Evolutionary conservation across 305 asterid species (phyloP).

Genomic region (Fraxinus greggii): DNA sequence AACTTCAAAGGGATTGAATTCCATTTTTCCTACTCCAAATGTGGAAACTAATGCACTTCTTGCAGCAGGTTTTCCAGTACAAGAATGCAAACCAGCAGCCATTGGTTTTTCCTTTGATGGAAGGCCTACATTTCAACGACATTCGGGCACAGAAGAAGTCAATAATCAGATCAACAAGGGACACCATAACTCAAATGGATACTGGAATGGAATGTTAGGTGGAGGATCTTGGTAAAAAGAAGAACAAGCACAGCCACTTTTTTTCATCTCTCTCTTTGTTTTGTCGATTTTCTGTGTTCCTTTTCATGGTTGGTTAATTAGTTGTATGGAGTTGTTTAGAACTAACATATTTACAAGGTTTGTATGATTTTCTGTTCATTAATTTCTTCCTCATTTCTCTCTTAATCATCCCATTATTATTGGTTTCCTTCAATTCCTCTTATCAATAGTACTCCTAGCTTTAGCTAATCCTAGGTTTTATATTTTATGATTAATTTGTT

Average conservation of each 20-base stretch:
- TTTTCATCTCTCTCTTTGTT: background rate
- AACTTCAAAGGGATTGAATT: slow-evolving; percentile 39
- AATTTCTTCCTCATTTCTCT: background rate
- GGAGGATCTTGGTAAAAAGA: slow-evolving; percentile 52
- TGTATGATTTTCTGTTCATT: background rate
- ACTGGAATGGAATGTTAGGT: slow-evolving; percentile 43
- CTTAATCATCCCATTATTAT: background rate
- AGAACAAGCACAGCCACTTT: background rate
- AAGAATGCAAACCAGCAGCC: slow-evolving; percentile 52
- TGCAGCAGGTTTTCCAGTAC: slow-evolving; percentile 47
- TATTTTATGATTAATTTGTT: background rate
- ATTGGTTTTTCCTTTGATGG: slow-evolving; percentile 38
- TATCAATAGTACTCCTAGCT: background rate
- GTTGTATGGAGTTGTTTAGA: slow-evolving; percentile 42
- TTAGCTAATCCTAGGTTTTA: background rate
- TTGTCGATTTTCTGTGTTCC: slow-evolving; percentile 17
- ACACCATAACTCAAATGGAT: slow-evolving; percentile 52
- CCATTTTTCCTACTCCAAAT: slow-evolving; percentile 37
- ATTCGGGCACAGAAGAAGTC: slow-evolving; percentile 29
- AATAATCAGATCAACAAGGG: slow-evolving; percentile 39
- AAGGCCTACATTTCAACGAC: slow-evolving; percentile 44
- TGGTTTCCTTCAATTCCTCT: background rate
- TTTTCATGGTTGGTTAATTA: slow-evolving; percentile 27
- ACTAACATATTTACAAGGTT: slow-evolving; percentile 36
- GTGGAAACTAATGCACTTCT: slow-evolving; percentile 30